phyloP scores from a whole-genome alignment of 495 filamentous ascomycete species.

The Hypoxylon subgilvum region DNA sequence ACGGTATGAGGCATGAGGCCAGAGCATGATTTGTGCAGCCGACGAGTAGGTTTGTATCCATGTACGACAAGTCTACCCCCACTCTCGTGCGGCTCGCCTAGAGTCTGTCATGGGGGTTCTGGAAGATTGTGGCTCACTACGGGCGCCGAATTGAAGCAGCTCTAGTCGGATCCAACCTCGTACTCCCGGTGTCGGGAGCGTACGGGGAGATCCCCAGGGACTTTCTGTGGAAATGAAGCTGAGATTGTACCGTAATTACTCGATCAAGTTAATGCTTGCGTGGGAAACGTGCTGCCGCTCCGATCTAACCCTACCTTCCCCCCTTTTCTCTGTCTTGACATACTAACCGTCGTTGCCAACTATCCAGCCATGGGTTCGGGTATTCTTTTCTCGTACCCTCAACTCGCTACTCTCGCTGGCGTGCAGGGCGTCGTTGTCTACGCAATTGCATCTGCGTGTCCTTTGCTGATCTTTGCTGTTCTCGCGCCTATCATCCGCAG shows the following conservation, averaged over 20 bases:
- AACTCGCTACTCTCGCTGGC: constrained; percentile 78
- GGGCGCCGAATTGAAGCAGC: constrained; percentile 70
- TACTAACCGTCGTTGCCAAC: constrained; percentile 42
- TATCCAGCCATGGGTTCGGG: constrained; percentile 73
- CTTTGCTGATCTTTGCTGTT: constrained; percentile 69
- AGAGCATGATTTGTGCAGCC: constrained; percentile 32
- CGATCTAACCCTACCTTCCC: constrained; percentile 40
- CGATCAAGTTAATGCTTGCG: constrained; percentile 96
- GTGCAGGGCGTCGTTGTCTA: constrained; percentile 77
- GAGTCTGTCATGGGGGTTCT: constrained; percentile 13
- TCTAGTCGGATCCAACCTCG: constrained; percentile 56
- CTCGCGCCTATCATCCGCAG: constrained; percentile 74
- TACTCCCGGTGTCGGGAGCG: constrained; percentile 21
- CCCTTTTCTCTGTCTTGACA: constrained; percentile 23
- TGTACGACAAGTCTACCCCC: constrained; percentile 32
- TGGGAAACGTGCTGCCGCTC: constrained; percentile 90
- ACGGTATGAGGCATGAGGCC: background rate
- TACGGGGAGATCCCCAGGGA: constrained; percentile 32
- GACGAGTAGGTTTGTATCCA: constrained; percentile 45
- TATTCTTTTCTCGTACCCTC: constrained; percentile 77
- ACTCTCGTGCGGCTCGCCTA: constrained; percentile 20
- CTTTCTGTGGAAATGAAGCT: constrained; percentile 67
- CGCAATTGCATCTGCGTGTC: constrained; percentile 68
- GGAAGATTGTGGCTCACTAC: constrained; percentile 76
- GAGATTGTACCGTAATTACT: constrained; percentile 90